Evolutionary conservation across 2,329 filamentous ascomycete species (phyloP).

Genomic region (Ceratocystiopsis brevicomis): DNA sequence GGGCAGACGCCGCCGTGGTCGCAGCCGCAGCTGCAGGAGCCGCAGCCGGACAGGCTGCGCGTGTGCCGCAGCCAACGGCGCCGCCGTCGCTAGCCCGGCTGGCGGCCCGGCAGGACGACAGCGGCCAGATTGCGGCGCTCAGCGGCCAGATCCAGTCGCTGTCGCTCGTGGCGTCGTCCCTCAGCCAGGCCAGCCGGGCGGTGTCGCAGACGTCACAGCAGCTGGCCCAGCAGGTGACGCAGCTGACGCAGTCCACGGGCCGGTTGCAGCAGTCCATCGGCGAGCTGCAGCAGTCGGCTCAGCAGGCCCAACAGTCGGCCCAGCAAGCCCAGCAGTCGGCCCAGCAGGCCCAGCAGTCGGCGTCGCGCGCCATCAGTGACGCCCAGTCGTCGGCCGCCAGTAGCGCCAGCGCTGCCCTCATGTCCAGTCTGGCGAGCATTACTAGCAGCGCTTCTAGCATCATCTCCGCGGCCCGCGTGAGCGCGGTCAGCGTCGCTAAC

Average conservation of each 20-base stretch:
- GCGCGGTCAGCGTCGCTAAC: conserved; percentile 10
- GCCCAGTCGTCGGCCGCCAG: conserved; percentile 12
- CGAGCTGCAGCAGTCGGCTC: conserved; percentile 10
- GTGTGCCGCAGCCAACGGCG: conserved; percentile 9
- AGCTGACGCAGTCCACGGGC: conserved; percentile 14
- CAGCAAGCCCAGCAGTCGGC: conserved; percentile 10
- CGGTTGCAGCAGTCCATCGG: conserved; percentile 15
- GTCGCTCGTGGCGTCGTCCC: conserved; percentile 12
- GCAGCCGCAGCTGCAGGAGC: background rate
- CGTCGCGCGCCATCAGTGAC: conserved; percentile 10
- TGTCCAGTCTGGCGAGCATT: conserved; percentile 12
- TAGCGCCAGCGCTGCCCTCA: conserved; percentile 13
- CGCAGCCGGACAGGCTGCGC: background rate
- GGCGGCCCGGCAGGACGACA: conserved; percentile 10
- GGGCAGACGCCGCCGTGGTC: background rate
- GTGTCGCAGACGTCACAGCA: conserved; percentile 17
- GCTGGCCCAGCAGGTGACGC: conserved; percentile 13
- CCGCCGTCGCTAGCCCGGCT: conserved; percentile 8
- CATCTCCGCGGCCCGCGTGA: conserved; percentile 13
- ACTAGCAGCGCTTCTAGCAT: conserved; percentile 13
- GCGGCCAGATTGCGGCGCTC: conserved; percentile 12
- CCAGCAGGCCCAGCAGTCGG: conserved; percentile 13
- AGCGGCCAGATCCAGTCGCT: conserved; percentile 15
- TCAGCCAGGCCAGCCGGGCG: conserved; percentile 13
- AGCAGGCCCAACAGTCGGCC: conserved; percentile 11